Conservation (phyloP, 148 eudicot genomes). For the Rhododendron henanense region DNA sequence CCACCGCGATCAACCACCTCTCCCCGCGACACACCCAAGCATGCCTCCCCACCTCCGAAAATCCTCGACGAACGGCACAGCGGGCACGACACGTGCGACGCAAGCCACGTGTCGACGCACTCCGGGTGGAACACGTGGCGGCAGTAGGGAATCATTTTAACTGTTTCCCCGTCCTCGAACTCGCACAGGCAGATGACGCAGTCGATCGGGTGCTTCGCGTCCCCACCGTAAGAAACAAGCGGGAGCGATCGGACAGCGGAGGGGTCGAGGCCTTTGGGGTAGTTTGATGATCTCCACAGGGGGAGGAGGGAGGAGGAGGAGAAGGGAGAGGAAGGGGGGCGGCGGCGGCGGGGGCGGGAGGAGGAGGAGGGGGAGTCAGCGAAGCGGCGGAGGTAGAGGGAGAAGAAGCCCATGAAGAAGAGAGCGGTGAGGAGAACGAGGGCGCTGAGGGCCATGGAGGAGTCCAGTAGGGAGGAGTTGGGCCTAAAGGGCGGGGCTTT, state of each 20-base stretch:
- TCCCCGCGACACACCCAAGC: background rate
- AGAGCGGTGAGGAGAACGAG: conserved; percentile 56
- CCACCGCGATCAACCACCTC: background rate
- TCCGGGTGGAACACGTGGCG: conserved; percentile 38
- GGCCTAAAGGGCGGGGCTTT: conserved; percentile 8
- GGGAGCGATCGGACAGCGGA: conserved; percentile 37
- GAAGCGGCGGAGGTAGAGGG: conserved; percentile 61
- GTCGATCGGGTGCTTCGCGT: conserved; percentile 36
- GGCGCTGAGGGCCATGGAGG: conserved; percentile 53
- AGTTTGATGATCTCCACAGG: background rate
- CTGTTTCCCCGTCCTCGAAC: conserved; percentile 40
- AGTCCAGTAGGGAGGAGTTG: conserved; percentile 37
- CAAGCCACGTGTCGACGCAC: conserved; percentile 79
- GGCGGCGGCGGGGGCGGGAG: background rate
- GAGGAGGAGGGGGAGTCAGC: conserved; percentile 22
- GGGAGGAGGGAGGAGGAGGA: background rate
- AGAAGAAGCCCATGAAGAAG: conserved; percentile 72
- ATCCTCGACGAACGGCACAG: conserved; percentile 36
- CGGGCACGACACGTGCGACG: conserved; percentile 70
- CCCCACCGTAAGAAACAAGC: conserved; percentile 36
- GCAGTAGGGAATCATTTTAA: conserved; percentile 56
- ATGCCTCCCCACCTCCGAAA: background rate
- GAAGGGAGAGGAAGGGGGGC: background rate
- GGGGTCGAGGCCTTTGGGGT: conserved; percentile 22
- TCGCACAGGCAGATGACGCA: conserved; percentile 51